These are phyloP conservation scores for Neohortaea acidophila DNA, from an alignment of 495 filamentous ascomycete species.

Conservation along the genomic window DNA sequence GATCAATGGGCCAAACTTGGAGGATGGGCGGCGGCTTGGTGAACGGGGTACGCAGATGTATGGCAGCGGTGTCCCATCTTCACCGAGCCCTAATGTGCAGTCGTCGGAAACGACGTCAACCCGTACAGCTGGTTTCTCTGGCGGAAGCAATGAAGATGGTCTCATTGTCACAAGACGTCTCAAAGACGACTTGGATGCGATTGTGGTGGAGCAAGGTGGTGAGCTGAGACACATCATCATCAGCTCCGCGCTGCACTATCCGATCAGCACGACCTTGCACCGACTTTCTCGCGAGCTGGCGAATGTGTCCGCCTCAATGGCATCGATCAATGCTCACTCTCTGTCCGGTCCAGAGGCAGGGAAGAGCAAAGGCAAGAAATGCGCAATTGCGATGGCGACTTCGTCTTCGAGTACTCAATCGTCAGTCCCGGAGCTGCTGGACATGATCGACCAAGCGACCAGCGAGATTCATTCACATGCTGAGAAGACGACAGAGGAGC, in stretches of 20 bases:
- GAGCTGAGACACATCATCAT: slow-evolving; percentile 18
- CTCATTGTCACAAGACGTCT: slow-evolving; percentile 16
- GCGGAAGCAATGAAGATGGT: background rate
- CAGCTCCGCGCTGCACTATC: slow-evolving; percentile 13
- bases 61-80: too few relatives aligned
- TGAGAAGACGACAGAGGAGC: background rate
- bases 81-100: too few relatives aligned
- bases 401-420: too few relatives aligned
- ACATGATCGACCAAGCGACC: slow-evolving; percentile 7
- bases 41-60: too few relatives aligned
- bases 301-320: background rate
- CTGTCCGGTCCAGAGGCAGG: too few relatives aligned
- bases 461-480: slow-evolving; percentile 1
- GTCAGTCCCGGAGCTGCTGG: slow-evolving; percentile 5
- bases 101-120: background rate
- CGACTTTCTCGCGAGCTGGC: slow-evolving; percentile 17
- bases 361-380: background rate
- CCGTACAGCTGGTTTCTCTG: background rate
- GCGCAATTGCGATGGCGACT: too few relatives aligned
- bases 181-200: slow-evolving; percentile 17
- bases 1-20: too few relatives aligned
- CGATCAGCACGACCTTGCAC: slow-evolving; percentile 11
- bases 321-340: too few relatives aligned
- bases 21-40: too few relatives aligned
- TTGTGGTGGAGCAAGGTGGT: slow-evolving; percentile 19